Conservation (phyloP, 2,329 filamentous ascomycete species). For the Phyllosticta citrichinensis region DNA sequence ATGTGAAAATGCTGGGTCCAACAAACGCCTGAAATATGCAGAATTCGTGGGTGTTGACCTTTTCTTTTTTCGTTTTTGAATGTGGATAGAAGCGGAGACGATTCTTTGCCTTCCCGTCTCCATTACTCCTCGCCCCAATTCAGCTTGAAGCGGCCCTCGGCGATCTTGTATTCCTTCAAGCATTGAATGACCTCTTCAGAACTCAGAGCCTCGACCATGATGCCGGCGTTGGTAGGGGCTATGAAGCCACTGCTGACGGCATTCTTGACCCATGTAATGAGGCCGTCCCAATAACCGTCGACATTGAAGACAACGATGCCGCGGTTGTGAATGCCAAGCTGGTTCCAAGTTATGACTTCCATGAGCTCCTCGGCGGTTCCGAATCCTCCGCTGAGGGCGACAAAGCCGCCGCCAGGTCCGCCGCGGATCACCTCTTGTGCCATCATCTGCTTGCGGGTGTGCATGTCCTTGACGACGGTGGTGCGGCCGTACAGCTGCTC, state of each 20-base stretch:
- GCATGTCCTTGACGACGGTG: slow-evolving; percentile 90
- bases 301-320: slow-evolving; percentile 79
- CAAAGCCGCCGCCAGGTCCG: slow-evolving; percentile 76
- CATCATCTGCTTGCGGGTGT: slow-evolving; percentile 92
- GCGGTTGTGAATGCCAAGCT: slow-evolving; percentile 78
- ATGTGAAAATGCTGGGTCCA: neutral
- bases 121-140: slow-evolving; percentile 55
- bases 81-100: neutral
- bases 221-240: slow-evolving; percentile 56
- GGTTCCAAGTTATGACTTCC: slow-evolving; percentile 88
- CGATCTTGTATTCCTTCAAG: slow-evolving; percentile 65
- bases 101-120: neutral
- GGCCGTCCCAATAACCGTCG: slow-evolving; percentile 82
- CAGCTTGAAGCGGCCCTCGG: slow-evolving; percentile 66
- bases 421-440: slow-evolving; percentile 58
- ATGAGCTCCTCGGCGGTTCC: slow-evolving; percentile 94
- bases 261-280: slow-evolving; percentile 71
- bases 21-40: neutral
- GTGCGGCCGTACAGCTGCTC: slow-evolving; percentile 65
- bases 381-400: slow-evolving; percentile 81
- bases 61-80: neutral
- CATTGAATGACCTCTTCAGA: slow-evolving; percentile 62
- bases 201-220: slow-evolving; percentile 66
- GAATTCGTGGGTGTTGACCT: neutral
- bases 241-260: slow-evolving; percentile 73